A percentile compares a stretch with the other conserved stretches of the same genome.
These are phyloP conservation scores for Aspergillus terreus DNA, from an alignment of 2,329 filamentous ascomycete genomes.

Conservation along the genomic window DNA sequence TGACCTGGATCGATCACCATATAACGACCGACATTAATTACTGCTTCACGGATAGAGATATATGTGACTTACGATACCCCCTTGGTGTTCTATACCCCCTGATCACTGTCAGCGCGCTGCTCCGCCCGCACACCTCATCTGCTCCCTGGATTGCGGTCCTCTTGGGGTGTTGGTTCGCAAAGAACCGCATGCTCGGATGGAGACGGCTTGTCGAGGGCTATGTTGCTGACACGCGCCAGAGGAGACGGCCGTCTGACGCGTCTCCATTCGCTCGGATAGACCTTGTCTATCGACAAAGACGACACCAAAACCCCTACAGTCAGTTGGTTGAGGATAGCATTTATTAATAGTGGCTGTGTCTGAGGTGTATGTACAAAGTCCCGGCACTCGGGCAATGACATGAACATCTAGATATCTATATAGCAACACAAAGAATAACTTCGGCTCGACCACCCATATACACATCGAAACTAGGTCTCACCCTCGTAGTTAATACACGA, in stretches of 20 bases:
- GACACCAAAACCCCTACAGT: neutral
- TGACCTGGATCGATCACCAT: neutral
- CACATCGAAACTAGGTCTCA: slow-evolving; percentile 4
- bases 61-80: neutral
- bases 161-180: too few species aligned
- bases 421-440: neutral
- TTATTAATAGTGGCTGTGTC: neutral
- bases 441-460: slow-evolving; percentile 1
- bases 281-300: too few species aligned
- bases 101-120: too few species aligned
- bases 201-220: too few species aligned
- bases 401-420: slow-evolving; percentile 5
- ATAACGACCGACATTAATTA: neutral
- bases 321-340: neutral
- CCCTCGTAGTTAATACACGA: slow-evolving; percentile 2
- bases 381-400: slow-evolving; percentile 4
- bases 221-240: too few species aligned
- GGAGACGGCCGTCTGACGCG: too few species aligned
- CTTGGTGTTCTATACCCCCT: too few species aligned
- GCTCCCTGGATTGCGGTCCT: too few species aligned
- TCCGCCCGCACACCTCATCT: too few species aligned
- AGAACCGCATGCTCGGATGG: too few species aligned
- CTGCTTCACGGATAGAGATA: neutral
- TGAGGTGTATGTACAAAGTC: slow-evolving; percentile 11
- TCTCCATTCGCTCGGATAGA: too few species aligned